Evolutionary conservation across 2,329 filamentous ascomycete genomes (phyloP).

Genomic region (Penicillium palitans): DNA sequence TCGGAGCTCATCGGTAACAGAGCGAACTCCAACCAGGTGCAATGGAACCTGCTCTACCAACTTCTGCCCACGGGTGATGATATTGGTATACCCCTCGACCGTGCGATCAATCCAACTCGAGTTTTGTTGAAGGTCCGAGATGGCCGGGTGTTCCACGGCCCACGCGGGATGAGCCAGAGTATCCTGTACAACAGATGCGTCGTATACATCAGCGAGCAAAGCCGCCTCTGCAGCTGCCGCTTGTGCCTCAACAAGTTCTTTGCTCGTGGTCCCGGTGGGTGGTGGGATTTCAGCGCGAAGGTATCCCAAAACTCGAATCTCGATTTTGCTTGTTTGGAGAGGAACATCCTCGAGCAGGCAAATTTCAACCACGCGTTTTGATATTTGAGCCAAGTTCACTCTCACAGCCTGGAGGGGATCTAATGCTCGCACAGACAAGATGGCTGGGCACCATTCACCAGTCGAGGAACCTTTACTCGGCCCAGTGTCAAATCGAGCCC

Average conservation of each 20-base stretch:
- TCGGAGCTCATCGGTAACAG: conserved; percentile 41
- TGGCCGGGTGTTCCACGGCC: conserved; percentile 31
- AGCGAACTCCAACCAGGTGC: conserved; percentile 60
- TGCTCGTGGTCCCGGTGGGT: conserved; percentile 15
- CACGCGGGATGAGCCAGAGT: conserved; percentile 44
- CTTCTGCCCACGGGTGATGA: conserved; percentile 54
- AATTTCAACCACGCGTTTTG: conserved; percentile 49
- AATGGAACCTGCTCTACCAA: conserved; percentile 60
- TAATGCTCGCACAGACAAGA: conserved; percentile 53
- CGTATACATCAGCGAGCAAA: conserved; percentile 41
- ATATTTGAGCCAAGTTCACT: conserved; percentile 51
- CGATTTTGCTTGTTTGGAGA: conserved; percentile 43
- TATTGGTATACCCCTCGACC: conserved; percentile 50
- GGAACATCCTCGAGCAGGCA: conserved; percentile 32
- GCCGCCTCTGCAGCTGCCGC: conserved; percentile 37
- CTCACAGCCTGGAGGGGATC: conserved; percentile 52
- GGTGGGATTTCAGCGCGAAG: conserved; percentile 46
- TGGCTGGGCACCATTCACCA: conserved; percentile 58
- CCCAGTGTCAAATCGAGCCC: conserved; percentile 50
- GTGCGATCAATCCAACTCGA: conserved; percentile 46
- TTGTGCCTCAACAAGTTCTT: conserved; percentile 38
- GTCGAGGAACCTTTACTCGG: conserved; percentile 36
- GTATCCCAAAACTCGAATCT: conserved; percentile 62
- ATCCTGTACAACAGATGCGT: conserved; percentile 38
- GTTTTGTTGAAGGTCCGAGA: conserved; percentile 25